Evolutionary conservation across 208 protist genomes (phyloP).

Genomic region (Naegleria gruberi): DNA sequence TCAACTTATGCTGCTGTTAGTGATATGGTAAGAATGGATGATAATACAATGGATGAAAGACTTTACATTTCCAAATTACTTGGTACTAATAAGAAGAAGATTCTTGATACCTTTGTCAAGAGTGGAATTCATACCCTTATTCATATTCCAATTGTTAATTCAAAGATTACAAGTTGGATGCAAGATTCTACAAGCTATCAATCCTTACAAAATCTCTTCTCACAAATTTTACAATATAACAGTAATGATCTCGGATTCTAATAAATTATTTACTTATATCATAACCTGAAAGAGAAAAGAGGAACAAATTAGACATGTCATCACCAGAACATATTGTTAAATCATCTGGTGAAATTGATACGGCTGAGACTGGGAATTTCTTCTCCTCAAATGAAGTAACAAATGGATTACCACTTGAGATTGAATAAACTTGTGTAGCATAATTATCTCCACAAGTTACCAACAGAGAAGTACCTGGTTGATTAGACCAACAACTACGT

Average conservation of each 20-base stretch:
- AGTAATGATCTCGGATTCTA: neutral
- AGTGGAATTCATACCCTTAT: neutral
- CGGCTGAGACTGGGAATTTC: neutral
- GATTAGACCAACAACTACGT: neutral
- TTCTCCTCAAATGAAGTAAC: neutral
- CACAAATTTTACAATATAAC: neutral
- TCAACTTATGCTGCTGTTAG: neutral
- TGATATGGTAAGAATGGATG: neutral
- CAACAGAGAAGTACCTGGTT: neutral
- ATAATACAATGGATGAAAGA: neutral
- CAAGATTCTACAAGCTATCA: neutral
- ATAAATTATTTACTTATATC: neutral
- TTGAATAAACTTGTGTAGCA: neutral
- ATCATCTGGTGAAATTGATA: neutral
- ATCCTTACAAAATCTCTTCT: neutral
- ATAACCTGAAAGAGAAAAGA: neutral
- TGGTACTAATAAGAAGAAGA: neutral
- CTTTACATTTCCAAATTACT: neutral
- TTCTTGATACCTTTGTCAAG: neutral
- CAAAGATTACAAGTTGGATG: neutral
- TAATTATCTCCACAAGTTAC: neutral
- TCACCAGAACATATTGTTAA: neutral
- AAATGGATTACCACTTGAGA: neutral
- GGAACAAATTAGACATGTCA: neutral
- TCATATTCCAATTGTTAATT: neutral